Evolutionary conservation across 768 basidiomycete species (phyloP), one percentile per base, ranked within the genome.

Genomic region (Lactarius evosmus): DNA sequence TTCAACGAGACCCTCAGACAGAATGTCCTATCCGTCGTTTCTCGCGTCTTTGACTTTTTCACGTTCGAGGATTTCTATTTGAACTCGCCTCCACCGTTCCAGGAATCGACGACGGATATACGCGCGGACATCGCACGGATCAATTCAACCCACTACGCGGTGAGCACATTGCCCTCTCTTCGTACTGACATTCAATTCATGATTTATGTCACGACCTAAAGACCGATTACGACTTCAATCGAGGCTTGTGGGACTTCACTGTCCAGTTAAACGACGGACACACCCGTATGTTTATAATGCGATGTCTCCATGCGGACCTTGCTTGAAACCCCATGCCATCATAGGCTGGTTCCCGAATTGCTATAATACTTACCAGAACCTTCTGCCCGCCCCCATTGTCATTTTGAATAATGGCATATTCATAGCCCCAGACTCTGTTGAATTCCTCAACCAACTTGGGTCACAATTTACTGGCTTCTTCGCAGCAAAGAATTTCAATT

Each of bases 181-280:
- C 33, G 11, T 4, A 19, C 7, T 4, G 22, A 17, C 14, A 1
- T 16, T 29, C 19, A 16, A 17, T 38, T 64, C 9, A 64, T 30
- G 1, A 9, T n/a, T 7, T 12, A 6, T 22, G 14, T n/a, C 16
- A 34, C 30, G 7, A n/a, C 29, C 34, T 12, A 59, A 38, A 88
- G 83, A 85, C 85, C 8, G 85, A 87, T 66, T 88, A 85, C 64
- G 85, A 85, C 69, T 86, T 88, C 73, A 86, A 82, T 69, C 75
- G 74, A 52, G 85, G 79, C 44, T 68, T 88, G 19, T 86, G 81
- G 64, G 76, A 83, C 58, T 80, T 84, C 63, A 80, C 79, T 0
- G 83, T 77, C 19, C 78, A 78, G 55, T 67, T 88, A 51, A 87
- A 88, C 69, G 85, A 87, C 69, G 86, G 86, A 7, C 86, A 87